Base-by-base conservation (phyloP, 768 basidiomycete species). In the Termitomyces sp. region DNA sequence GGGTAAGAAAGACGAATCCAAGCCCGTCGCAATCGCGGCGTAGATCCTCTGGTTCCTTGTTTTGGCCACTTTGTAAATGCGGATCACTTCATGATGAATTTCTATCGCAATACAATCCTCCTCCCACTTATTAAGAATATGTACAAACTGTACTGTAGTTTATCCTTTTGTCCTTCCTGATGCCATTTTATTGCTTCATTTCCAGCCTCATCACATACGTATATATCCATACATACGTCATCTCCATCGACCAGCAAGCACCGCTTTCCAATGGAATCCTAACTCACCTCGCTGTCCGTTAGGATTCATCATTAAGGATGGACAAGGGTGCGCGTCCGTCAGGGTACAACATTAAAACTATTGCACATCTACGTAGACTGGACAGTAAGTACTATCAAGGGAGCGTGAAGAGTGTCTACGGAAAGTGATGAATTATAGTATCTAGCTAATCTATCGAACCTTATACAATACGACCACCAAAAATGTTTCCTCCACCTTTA, bases 1-100 rank as follows among this genome's bases (percentile, higher is more conserved):
- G 55, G 79, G 73, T 67, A 87, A 87, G 72, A 85, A 86, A 65
- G 79, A 82, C 57, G 85, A 81, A 43, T 73, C 79, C 32, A 79
- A 81, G 44, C 67, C 81, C 47, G 78, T 80, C 46, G 71, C 78
- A 9, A 78, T 79, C 41, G 66, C 77, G 53, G 79, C 76, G 12
- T 78, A 67, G 65, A 56, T 27, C 24, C 12, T 31, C 22, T 20
- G n/a, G 20, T 37, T 26, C 49, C 41, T 18, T 32, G 48, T 22
- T 13, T 37, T 24, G 7, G 41, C 43, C 27, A 47, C 46, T 37
- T 1, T 27, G 34, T 51, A 34, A 57, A 22, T 41, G 26, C 46
- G 54, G 59, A 46, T 61, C 37, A 13, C 49, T 47, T n/a, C 53
- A 31, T 48, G 49, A 39, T 41, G 39, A 27, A 47, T 26, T 36